Conservation (phyloP, 164 flowering plant genomes). For the Dillenia suffruticosa region DNA sequence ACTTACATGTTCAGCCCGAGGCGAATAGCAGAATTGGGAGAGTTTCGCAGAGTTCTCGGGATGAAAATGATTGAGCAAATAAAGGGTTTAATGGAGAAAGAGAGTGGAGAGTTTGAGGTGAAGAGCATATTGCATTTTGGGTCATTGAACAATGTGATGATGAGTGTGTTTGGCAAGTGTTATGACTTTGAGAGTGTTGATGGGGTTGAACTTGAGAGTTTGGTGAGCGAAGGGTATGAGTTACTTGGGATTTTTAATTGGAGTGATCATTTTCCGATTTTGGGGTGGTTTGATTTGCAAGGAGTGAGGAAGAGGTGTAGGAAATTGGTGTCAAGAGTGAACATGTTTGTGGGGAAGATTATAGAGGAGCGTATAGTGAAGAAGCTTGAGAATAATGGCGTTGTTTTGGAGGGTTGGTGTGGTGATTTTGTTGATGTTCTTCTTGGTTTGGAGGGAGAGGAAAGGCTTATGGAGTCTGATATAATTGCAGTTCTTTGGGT, state of each 20-base stretch:
- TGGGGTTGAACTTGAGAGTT: constrained; percentile 16
- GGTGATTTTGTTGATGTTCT: constrained; percentile 64
- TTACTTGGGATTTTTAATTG: constrained; percentile 57
- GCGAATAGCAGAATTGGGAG: constrained; percentile 28
- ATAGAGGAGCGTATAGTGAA: constrained; percentile 40
- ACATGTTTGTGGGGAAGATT: constrained; percentile 42
- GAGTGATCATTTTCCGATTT: constrained; percentile 52
- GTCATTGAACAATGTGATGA: constrained; percentile 46
- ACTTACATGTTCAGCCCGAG: constrained; percentile 47
- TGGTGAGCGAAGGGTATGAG: constrained; percentile 69
- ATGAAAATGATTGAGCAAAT: constrained; percentile 19
- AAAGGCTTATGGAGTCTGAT: constrained; percentile 39
- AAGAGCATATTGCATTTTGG: constrained; percentile 30
- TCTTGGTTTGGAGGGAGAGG: constrained; percentile 43
- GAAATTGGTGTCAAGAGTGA: constrained; percentile 35
- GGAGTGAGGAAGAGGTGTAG: constrained; percentile 52
- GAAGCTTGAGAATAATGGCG: constrained; percentile 10
- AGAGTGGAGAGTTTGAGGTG: constrained; percentile 22
- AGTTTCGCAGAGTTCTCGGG: constrained; percentile 19
- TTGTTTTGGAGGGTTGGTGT: constrained; percentile 5
- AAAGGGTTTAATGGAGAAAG: constrained; percentile 2
- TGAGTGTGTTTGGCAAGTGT: constrained; percentile 39
- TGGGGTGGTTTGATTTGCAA: constrained; percentile 50
- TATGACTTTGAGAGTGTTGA: constrained; percentile 17
- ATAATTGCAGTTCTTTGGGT: constrained; percentile 73